A percentile compares a stretch with the other conserved stretches of the same genome.
These are phyloP conservation scores for Cladosporium colombiae DNA, from an alignment of 2,329 filamentous ascomycete genomes.

Conservation along the genomic window DNA sequence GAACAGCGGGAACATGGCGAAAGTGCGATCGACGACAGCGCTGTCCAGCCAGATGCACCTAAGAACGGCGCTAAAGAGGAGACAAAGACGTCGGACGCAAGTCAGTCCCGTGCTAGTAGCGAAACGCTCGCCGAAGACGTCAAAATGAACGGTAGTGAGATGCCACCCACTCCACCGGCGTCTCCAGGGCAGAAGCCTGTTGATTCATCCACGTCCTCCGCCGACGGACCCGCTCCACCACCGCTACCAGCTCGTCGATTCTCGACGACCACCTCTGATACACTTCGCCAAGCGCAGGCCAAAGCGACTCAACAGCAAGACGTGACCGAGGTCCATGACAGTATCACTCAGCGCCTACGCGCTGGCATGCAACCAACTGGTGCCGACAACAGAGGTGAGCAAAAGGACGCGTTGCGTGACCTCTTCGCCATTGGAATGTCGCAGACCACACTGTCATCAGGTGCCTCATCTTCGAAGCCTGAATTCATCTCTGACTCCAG, in stretches of 20 bases:
- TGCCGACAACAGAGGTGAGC: constrained; percentile 68
- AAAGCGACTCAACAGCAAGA: constrained; percentile 75
- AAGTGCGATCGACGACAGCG: constrained; percentile 25
- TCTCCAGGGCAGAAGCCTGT: constrained; percentile 44
- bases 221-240: constrained; percentile 42
- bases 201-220: constrained; percentile 15
- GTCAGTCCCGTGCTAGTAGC: constrained; percentile 27
- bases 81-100: not conserved
- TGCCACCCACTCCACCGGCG: constrained; percentile 34
- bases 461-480: constrained; percentile 17
- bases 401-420: constrained; percentile 61
- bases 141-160: constrained; percentile 26
- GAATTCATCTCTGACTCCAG: constrained; percentile 50
- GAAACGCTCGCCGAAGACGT: constrained; percentile 30
- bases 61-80: not conserved
- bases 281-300: constrained; percentile 55
- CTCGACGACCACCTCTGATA: constrained; percentile 29
- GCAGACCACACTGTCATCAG: constrained; percentile 14
- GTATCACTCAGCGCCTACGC: constrained; percentile 86
- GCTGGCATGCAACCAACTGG: constrained; percentile 77
- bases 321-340: constrained; percentile 92
- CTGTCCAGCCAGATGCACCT: not conserved
- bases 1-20: constrained; percentile 21
- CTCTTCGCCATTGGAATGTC: constrained; percentile 32
- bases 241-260: constrained; percentile 55